A percentile compares a stretch with the other conserved stretches of the same genome.
phyloP scores from a whole-genome alignment of 441 rosid genomes.

The Capsella rubella region DNA sequence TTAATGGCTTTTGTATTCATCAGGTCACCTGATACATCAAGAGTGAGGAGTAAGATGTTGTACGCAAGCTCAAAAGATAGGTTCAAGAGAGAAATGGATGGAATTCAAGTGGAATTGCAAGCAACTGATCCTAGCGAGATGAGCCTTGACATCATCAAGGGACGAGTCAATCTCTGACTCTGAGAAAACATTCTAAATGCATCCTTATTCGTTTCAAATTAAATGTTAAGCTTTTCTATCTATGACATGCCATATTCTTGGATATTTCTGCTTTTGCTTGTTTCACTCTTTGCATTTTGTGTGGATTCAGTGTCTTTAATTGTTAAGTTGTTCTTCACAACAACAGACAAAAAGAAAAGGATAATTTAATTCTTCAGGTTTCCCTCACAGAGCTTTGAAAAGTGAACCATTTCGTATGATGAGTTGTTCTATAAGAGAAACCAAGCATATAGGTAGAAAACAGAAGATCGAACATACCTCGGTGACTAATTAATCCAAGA shows the following conservation, averaged over 20 bases:
- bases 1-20: neutral
- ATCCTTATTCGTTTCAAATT: slow-evolving; percentile 7
- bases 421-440: neutral
- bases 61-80: slow-evolving; percentile 81
- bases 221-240: slow-evolving; percentile 8
- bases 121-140: slow-evolving; percentile 78
- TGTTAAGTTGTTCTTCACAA: neutral
- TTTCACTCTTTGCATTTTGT: slow-evolving; percentile 21
- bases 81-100: slow-evolving; percentile 78
- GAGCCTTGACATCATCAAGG: slow-evolving; percentile 68
- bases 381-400: too few relatives aligned
- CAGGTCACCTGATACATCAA: slow-evolving; percentile 71
- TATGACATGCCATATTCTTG: neutral
- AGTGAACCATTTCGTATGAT: too few relatives aligned
- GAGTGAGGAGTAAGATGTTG: slow-evolving; percentile 77
- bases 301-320: slow-evolving; percentile 26
- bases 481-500: too few relatives aligned
- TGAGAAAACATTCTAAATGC: slow-evolving; percentile 5
- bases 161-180: slow-evolving; percentile 49
- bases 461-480: too few relatives aligned
- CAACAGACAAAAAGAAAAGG: neutral
- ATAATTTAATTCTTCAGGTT: neutral
- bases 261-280: slow-evolving; percentile 12
- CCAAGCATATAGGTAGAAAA: neutral
- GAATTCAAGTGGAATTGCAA: slow-evolving; percentile 76